Evolutionary conservation across 192 early-diverging fungal species (phyloP).

Genomic region (Coemansia sp.): DNA sequence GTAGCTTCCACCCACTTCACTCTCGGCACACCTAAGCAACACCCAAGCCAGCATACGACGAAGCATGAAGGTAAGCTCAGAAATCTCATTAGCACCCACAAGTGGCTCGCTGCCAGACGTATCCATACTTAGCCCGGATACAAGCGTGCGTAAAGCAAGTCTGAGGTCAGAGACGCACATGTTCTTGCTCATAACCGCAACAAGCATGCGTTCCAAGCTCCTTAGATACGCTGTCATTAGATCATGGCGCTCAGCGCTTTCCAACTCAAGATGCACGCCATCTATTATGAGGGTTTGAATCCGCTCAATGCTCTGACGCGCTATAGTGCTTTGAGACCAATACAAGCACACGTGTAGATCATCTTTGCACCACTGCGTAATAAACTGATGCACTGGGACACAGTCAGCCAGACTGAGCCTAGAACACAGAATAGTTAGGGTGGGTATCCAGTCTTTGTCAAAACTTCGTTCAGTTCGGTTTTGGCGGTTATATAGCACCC

Average conservation of each 20-base stretch:
- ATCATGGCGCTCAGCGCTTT: neutral
- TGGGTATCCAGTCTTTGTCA: slow-evolving; percentile 33
- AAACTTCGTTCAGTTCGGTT: slow-evolving; percentile 11
- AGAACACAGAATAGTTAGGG: slow-evolving; percentile 11
- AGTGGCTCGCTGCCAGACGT: neutral
- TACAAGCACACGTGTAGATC: slow-evolving; percentile 24
- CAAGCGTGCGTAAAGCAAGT: slow-evolving; percentile 30
- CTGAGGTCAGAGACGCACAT: slow-evolving; percentile 33
- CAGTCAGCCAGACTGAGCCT: slow-evolving; percentile 17
- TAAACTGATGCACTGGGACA: slow-evolving; percentile 18
- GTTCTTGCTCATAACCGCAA: slow-evolving; percentile 21
- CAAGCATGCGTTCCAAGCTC: slow-evolving; percentile 22
- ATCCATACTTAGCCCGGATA: slow-evolving; percentile 16
- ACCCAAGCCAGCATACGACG: slow-evolving; percentile 21
- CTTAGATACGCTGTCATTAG: slow-evolving; percentile 14
- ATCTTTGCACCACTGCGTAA: slow-evolving; percentile 34
- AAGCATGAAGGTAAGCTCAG: slow-evolving; percentile 18
- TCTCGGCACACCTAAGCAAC: slow-evolving; percentile 19
- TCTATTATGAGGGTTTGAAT: slow-evolving; percentile 28
- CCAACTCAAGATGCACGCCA: neutral
- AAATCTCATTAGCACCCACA: slow-evolving; percentile 5
- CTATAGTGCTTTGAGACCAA: slow-evolving; percentile 40
- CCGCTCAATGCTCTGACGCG: slow-evolving; percentile 28
- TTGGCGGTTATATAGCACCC: slow-evolving; percentile 8
- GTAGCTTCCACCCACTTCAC: slow-evolving; percentile 12